Percentiles rank a stretch among this genome's conserved stretches.
These are phyloP conservation scores for Gaultheria prostrata DNA, from an alignment of 148 eudicot genomes.

Conservation along the genomic window DNA sequence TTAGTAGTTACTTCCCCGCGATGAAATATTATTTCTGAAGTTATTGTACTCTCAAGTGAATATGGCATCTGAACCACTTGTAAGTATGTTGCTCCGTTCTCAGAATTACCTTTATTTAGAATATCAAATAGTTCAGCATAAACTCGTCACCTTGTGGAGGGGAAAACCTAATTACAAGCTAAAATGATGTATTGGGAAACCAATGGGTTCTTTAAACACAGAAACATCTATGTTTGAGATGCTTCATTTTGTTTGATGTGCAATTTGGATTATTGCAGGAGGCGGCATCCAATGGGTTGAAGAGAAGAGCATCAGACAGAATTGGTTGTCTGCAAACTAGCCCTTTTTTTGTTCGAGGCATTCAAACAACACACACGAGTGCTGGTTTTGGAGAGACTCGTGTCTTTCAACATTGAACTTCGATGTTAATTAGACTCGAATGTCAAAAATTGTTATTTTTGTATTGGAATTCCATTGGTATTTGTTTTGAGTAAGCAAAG, in stretches of 20 bases:
- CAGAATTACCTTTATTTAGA: background rate
- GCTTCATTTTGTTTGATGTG: constrained; percentile 1
- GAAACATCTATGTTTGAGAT: background rate
- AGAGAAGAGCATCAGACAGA: constrained; percentile 17
- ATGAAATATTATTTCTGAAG: background rate
- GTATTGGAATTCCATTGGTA: constrained; percentile 11
- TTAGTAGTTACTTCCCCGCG: background rate
- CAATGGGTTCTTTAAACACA: background rate
- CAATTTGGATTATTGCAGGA: constrained; percentile 46
- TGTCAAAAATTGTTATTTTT: background rate
- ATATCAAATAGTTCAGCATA: background rate
- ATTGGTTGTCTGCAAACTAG: constrained; percentile 25
- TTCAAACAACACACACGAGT: constrained; percentile 21
- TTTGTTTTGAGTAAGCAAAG: background rate
- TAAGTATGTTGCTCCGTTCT: background rate
- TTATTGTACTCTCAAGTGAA: background rate
- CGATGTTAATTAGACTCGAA: background rate
- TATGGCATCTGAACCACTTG: background rate
- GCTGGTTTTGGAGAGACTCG: constrained; percentile 30
- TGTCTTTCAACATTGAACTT: background rate
- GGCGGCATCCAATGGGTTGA: constrained; percentile 70
- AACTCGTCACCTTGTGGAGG: background rate
- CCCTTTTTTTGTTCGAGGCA: constrained; percentile 36
- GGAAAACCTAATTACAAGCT: background rate
- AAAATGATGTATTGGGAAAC: background rate